Evolutionary conservation across 2,329 filamentous ascomycete species (phyloP).

Genomic region (Aspergillus neoniger): DNA sequence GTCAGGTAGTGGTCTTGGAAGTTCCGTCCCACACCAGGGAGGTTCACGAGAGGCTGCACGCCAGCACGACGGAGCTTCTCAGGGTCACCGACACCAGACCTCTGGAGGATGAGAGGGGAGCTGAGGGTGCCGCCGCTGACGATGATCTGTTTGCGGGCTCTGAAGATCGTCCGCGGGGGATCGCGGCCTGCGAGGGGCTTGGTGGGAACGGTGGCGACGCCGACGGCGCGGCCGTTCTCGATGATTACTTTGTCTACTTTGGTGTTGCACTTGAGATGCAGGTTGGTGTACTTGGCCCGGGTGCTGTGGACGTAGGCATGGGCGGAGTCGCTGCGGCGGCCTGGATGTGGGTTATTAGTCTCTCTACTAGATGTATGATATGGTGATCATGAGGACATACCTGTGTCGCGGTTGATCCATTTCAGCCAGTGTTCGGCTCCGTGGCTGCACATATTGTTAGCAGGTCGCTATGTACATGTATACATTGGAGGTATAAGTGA

Average conservation of each 20-base stretch:
- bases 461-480: not conserved
- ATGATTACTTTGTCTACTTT: conserved; percentile 77
- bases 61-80: conserved; percentile 69
- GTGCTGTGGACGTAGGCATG: conserved; percentile 79
- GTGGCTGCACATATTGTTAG: conserved; percentile 39
- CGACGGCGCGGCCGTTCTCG: conserved; percentile 70
- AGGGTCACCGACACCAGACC: conserved; percentile 72
- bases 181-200: conserved; percentile 65
- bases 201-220: conserved; percentile 68
- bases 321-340: conserved; percentile 73
- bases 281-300: conserved; percentile 66
- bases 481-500: conserved; percentile 1
- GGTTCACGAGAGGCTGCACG: conserved; percentile 68
- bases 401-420: conserved; percentile 71
- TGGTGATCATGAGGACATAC: conserved; percentile 34
- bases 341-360: conserved; percentile 49
- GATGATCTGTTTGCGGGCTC: conserved; percentile 72
- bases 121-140: conserved; percentile 72
- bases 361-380: too few relatives aligned
- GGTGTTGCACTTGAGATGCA: conserved; percentile 73
- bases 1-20: conserved; percentile 77
- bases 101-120: conserved; percentile 73
- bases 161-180: conserved; percentile 59
- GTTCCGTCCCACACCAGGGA: conserved; percentile 73
- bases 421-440: conserved; percentile 83